phyloP scores from a whole-genome alignment of 371 early-diverging fungal species.

The Mucor indicus region DNA sequence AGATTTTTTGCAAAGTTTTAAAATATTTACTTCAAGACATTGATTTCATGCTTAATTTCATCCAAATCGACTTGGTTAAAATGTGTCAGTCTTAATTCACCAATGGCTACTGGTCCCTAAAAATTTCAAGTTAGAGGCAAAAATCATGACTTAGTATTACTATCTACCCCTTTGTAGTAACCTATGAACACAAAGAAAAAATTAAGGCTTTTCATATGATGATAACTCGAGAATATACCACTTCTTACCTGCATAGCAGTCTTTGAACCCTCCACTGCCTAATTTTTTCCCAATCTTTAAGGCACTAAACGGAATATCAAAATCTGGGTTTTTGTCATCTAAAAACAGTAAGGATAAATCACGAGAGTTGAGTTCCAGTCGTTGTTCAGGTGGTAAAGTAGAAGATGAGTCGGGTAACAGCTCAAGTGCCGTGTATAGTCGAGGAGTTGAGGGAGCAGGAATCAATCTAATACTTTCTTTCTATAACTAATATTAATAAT shows the following conservation, averaged over 20 bases:
- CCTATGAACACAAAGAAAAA: not conserved
- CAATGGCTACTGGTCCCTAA: slow-evolving; percentile 72
- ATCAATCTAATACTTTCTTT: slow-evolving; percentile 62
- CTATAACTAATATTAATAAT: slow-evolving; percentile 22
- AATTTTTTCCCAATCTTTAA: slow-evolving; percentile 60
- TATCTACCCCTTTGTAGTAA: slow-evolving; percentile 57
- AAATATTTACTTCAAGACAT: slow-evolving; percentile 64
- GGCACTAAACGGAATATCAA: slow-evolving; percentile 62
- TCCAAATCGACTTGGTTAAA: slow-evolving; percentile 68
- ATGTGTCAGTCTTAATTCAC: slow-evolving; percentile 62
- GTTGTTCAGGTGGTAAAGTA: slow-evolving; percentile 18
- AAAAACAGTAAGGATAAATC: slow-evolving; percentile 54
- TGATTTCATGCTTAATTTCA: slow-evolving; percentile 76
- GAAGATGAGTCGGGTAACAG: slow-evolving; percentile 37
- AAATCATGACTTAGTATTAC: not conserved
- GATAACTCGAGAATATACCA: not conserved
- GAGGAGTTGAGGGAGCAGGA: slow-evolving; percentile 70
- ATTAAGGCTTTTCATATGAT: not conserved
- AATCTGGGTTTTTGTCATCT: slow-evolving; percentile 37
- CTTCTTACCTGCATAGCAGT: slow-evolving; percentile 61
- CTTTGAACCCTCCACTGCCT: slow-evolving; percentile 82
- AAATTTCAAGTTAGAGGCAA: too few species aligned
- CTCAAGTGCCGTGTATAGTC: slow-evolving; percentile 49
- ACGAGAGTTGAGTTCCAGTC: slow-evolving; percentile 46
- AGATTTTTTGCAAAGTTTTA: not conserved